Percentiles rank a stretch among this genome's conserved stretches.
Conservation (phyloP, 2,329 filamentous ascomycete genomes). For the Neopestalotiopsis clavispora region DNA sequence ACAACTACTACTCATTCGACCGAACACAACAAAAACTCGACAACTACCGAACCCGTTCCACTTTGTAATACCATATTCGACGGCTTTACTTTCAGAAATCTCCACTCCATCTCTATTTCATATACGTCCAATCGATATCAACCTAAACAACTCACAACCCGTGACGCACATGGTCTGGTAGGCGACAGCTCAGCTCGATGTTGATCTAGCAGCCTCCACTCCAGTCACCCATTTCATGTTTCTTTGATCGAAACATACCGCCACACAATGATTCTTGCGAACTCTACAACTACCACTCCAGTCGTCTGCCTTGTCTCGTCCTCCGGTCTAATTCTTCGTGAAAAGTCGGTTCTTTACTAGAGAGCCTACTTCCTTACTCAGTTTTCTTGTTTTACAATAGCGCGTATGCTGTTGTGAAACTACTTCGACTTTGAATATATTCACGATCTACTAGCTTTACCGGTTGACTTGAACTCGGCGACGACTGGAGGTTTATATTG, state of each 20-base stretch:
- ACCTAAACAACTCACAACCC: constrained; percentile 11
- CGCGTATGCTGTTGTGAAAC: constrained; percentile 45
- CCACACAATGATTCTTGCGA: constrained; percentile 64
- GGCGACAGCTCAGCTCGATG: constrained; percentile 37
- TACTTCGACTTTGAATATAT: constrained; percentile 45
- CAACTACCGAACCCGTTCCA: neutral
- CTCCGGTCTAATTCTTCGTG: constrained; percentile 63
- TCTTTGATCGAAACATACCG: constrained; percentile 35
- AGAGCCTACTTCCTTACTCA: constrained; percentile 46
- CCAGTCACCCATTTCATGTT: constrained; percentile 37
- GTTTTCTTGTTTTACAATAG: constrained; percentile 42
- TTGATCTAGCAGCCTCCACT: constrained; percentile 36
- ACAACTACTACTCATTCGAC: neutral
- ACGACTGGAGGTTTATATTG: constrained; percentile 55
- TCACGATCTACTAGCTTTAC: constrained; percentile 48
- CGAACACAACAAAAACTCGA: neutral
- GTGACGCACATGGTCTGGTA: constrained; percentile 30
- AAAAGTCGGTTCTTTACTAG: constrained; percentile 54
- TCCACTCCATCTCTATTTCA: neutral
- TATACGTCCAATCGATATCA: neutral
- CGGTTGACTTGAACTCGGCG: constrained; percentile 57
- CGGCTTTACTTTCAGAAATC: neutral
- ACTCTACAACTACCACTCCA: constrained; percentile 53
- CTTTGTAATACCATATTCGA: constrained; percentile 5
- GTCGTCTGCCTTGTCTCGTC: constrained; percentile 68